Conservation (phyloP, 2,329 filamentous ascomycete genomes). For the Trichoderma brevicompactum region DNA sequence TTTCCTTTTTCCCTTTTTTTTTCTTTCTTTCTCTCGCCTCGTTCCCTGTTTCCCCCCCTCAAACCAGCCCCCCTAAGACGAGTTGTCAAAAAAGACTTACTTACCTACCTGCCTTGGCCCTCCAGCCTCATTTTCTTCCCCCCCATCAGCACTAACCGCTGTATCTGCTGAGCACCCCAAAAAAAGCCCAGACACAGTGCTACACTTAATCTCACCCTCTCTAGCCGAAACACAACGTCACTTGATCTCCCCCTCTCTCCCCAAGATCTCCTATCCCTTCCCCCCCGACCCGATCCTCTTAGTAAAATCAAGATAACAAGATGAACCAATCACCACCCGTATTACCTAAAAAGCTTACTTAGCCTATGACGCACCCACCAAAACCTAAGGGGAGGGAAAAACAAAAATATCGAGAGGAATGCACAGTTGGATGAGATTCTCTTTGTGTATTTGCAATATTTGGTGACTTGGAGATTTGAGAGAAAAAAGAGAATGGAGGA, state of each 20-base stretch:
- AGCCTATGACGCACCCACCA: too few species aligned
- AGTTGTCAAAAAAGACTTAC: too few species aligned
- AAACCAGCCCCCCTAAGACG: too few species aligned
- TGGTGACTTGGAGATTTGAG: too few species aligned
- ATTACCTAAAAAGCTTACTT: not conserved
- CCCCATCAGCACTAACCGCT: slow-evolving; percentile 4
- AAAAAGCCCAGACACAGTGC: not conserved
- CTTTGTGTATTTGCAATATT: too few species aligned
- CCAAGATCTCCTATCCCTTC: slow-evolving; percentile 3
- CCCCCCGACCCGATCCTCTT: slow-evolving; percentile 12
- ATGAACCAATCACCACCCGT: slow-evolving; percentile 15
- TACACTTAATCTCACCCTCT: slow-evolving; percentile 24
- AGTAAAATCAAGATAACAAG: slow-evolving; percentile 7
- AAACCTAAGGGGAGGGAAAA: too few species aligned
- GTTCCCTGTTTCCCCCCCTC: not conserved
- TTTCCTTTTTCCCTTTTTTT: too few species aligned
- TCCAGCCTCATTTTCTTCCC: not conserved
- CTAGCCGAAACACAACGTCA: slow-evolving; percentile 25
- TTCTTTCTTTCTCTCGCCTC: not conserved
- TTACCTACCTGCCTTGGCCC: not conserved
- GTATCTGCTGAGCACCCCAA: not conserved
- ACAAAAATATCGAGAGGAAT: too few species aligned
- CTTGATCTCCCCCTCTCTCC: slow-evolving; percentile 6
- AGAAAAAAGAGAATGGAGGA: not conserved
- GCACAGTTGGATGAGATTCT: too few species aligned